Evolutionary conservation across 2,329 filamentous ascomycete genomes (phyloP).

Genomic region (Pseudocercospora macadamiae): DNA sequence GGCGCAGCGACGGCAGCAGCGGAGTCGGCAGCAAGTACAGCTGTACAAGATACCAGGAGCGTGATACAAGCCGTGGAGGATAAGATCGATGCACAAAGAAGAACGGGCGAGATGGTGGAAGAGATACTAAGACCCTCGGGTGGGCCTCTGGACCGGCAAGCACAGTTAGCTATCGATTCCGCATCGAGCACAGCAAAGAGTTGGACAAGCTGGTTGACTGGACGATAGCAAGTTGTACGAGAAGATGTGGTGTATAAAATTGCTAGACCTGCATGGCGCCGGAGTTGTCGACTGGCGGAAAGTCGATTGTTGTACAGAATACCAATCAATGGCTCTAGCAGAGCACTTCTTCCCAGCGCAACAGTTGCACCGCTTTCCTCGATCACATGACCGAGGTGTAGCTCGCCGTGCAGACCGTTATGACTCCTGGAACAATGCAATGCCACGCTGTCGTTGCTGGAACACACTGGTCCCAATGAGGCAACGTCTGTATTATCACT

Average conservation of each 20-base stretch:
- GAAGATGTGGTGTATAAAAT: not conserved
- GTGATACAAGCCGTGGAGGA: conserved; percentile 40
- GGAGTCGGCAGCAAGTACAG: conserved; percentile 10
- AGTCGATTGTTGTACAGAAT: conserved; percentile 1
- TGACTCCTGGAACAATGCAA: too few species aligned
- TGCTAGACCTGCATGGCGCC: conserved; percentile 19
- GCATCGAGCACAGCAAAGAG: conserved; percentile 44
- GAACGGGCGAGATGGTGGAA: conserved; percentile 33
- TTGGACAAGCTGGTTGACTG: conserved; percentile 50
- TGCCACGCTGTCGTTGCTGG: too few species aligned
- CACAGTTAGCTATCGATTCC: conserved; percentile 43
- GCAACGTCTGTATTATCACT: too few species aligned
- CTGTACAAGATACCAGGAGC: conserved; percentile 28
- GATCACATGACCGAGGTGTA: too few species aligned
- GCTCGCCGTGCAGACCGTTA: too few species aligned
- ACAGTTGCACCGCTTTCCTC: too few species aligned
- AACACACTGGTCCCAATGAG: too few species aligned
- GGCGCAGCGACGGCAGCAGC: conserved; percentile 29
- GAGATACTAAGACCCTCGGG: conserved; percentile 37
- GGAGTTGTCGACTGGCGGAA: not conserved
- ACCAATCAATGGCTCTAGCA: not conserved
- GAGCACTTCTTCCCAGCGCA: not conserved
- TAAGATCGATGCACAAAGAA: conserved; percentile 33
- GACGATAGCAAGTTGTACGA: conserved; percentile 32
- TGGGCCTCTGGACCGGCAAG: conserved; percentile 52